Base-by-base conservation (phyloP, 108 stramenopile species). In the Cyclostephanos invisitatus region DNA sequence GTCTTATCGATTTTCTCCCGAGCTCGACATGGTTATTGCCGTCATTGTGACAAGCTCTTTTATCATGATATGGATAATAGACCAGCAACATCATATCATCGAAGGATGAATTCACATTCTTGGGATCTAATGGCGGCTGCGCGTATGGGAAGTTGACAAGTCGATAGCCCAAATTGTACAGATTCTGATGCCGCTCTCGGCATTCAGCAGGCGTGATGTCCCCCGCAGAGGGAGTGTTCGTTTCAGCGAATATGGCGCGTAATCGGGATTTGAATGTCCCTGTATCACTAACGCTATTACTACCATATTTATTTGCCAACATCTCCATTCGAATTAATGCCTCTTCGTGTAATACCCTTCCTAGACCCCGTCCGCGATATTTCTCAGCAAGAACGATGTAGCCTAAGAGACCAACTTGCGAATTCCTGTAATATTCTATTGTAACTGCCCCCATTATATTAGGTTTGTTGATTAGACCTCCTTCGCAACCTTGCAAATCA, bases 211-310 rank as follows among this genome's bases (percentile, higher is more conserved):
- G 80, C 6, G 85, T 38, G n/a, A 75, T 83, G 66, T 86, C 85
- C 20, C 85, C 85, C 0, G 85, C 82, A 5, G 75, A 64, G 7
- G 72, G 62, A 18, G 85, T 83, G 50, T 86, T 86, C 0, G 80
- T 83, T 68, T 86, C 85, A 21, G 85, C 85, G 49, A 86, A 81
- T 49, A 86, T 75, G 15, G 80, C 82, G 51, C 61, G 58, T n/a
- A 77, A 37, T 53, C 50, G 40, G 18, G 77, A 37, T 42, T 32
- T 73, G 21, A 32, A 28, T 32, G 47, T 36, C 0, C 24, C 36
- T 57, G 29, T 47, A 15, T 64, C 60, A 38, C 20, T 32, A 11
- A 24, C 60, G 24, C 36, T 32, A 27, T 21, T 32, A 20, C 14
- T 60, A 51, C 48, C 44, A 22, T 72, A 72, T n/a, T 32, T 35